Evolutionary conservation across 495 filamentous ascomycete genomes (phyloP), one percentile per base, ranked within the genome.

Genomic region (Tuber aestivum): DNA sequence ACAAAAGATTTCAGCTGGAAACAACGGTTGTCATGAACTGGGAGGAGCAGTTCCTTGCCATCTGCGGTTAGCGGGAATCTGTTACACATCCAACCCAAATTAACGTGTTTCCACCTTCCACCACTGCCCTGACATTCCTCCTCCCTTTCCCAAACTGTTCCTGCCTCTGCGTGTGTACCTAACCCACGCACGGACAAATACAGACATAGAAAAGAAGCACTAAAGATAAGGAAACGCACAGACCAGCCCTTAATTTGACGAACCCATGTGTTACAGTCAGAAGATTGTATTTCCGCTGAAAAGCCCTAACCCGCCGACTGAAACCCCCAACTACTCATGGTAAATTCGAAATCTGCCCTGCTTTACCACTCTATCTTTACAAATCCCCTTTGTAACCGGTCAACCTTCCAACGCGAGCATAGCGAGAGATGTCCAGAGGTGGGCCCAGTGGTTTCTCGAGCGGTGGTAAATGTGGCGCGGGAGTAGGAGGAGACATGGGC

Each of bases 381-480:
- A 0, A n/a, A n/a, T 23, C 48, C 50, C 2, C 48, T 21, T 32
- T 27, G 50, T 12, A 1, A 65, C 56, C 27, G 20, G 27, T 14
- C 56, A 65, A 65, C 27, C 56, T 65, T 65, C 27, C 1, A 12
- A 65, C 14, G 3, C 56, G 27, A 6, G 18, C 3, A 35, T 65
- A 65, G 56, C 4, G 27, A 71, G 41, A 41, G 68, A 83, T 83
- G 82, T 83, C 82, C 72, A 61, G 81, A 74, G 81, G 81, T 41
- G 78, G 81, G 44, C 72, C 76, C 20, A 79, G 81, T 69, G 80
- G 80, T 40, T 69, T 77, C 37, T 74, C 79, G 7, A 79, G 80
- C 20, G 77, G 80, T 4, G 69, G 76, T 41, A 73, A 69, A 32
- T 76, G 78, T 5, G 74, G 81, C 44, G 81, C 81, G 21, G 72